phyloP scores from a whole-genome alignment of 441 rosid species.

The Arabidopsis lyrata region DNA sequence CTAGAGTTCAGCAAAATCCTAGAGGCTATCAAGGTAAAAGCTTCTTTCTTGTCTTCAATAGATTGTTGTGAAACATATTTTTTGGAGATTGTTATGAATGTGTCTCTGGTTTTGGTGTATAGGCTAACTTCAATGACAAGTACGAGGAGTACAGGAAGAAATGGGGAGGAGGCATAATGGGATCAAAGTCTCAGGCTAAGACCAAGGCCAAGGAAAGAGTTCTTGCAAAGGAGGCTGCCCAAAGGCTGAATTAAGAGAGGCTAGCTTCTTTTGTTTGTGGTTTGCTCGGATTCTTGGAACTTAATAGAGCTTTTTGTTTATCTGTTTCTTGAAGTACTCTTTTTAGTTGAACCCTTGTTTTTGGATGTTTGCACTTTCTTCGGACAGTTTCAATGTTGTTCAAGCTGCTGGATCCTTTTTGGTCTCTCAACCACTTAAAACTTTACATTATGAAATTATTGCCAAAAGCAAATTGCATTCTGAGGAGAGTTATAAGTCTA shows the following conservation, averaged over 20 bases:
- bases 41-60: background rate
- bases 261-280: background rate
- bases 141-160: conserved; percentile 86
- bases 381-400: too few species aligned
- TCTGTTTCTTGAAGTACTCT: too few species aligned
- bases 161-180: conserved; percentile 98
- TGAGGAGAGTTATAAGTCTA: too few species aligned
- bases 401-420: too few species aligned
- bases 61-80: too few species aligned
- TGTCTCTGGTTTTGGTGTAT: background rate
- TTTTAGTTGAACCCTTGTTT: too few species aligned
- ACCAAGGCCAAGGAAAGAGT: conserved; percentile 81
- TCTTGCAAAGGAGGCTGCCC: conserved; percentile 88
- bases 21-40: conserved; percentile 78
- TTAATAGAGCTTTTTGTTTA: too few species aligned
- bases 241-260: conserved; percentile 63
- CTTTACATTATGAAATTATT: too few species aligned
- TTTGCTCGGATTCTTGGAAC: conserved; percentile 13
- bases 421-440: too few species aligned
- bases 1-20: conserved; percentile 80
- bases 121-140: conserved; percentile 95
- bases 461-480: background rate
- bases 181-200: conserved; percentile 89
- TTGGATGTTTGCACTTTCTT: too few species aligned
- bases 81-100: too few species aligned